Evolutionary conservation across 1,284 basidiomycete genomes (phyloP).

Genomic region (Apiotrichum mycotoxinovorans): DNA sequence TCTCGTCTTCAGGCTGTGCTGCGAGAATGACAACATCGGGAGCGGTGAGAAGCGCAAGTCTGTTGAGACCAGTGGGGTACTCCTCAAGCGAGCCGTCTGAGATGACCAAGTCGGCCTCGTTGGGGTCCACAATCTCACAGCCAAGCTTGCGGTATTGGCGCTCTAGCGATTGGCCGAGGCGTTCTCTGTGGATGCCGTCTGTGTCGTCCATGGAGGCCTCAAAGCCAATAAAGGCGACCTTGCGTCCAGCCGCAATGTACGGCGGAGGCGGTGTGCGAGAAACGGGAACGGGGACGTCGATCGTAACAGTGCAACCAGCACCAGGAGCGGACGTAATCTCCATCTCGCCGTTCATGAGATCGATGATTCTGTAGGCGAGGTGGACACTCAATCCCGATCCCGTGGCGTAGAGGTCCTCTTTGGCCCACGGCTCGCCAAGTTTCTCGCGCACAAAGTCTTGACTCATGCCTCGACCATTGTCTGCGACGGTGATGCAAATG

Average conservation of each 20-base stretch:
- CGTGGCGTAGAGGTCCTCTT: constrained; percentile 43
- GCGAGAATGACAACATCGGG: constrained; percentile 37
- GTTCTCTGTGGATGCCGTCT: constrained; percentile 10
- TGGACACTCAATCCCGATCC: constrained; percentile 44
- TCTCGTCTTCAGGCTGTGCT: constrained; percentile 19
- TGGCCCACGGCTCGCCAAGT: constrained; percentile 39
- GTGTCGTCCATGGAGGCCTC: constrained; percentile 5
- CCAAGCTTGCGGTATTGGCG: constrained; percentile 34
- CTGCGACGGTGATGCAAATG: constrained; percentile 38
- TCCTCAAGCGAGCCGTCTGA: constrained; percentile 32
- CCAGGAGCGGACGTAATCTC: constrained; percentile 42
- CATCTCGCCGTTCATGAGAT: constrained; percentile 45
- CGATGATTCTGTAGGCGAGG: constrained; percentile 45
- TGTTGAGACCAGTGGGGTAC: constrained; percentile 1
- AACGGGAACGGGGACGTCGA: constrained; percentile 39
- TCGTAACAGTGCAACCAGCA: constrained; percentile 36
- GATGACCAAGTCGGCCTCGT: constrained; percentile 39
- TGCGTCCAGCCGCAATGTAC: constrained; percentile 9
- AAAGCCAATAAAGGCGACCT: constrained; percentile 37
- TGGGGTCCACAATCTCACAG: constrained; percentile 27
- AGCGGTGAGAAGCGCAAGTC: constrained; percentile 20
- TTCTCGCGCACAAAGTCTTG: constrained; percentile 35
- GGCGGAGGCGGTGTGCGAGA: neutral
- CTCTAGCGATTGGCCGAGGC: constrained; percentile 25
- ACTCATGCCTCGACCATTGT: constrained; percentile 42